Base-by-base conservation (phyloP, 2,329 filamentous ascomycete genomes). In the Xylariomycetidae sp. region DNA sequence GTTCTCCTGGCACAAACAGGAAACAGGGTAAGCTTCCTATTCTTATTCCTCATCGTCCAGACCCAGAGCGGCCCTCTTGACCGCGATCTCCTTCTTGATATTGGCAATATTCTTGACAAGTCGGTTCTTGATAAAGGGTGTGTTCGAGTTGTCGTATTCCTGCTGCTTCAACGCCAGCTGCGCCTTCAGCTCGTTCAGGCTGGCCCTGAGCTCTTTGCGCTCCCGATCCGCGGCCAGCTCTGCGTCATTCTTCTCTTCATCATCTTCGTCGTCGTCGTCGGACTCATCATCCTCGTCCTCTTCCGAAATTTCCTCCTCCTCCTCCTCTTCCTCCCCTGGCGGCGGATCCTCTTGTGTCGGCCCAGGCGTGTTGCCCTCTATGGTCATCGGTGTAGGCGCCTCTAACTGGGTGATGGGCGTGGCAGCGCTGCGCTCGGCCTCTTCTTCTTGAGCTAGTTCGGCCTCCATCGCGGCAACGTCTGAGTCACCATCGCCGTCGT, bases 181-280 rank as follows among this genome's bases (percentile, higher is more conserved):
- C 50, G 66, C 45, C 14, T 50, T 30, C 6, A 51, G 48, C 10
- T 54, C 71, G 53, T 73, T 64, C 37, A 78, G 62, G 32, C 70
- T 64, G 30, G 64, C 60, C 32, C 77, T 70, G 42, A 77, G 73
- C 45, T 72, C 71, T 45, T 70, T 67, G 41, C 75, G 67, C 40
- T 73, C 72, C 42, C 73, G 67, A 41, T 70, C 62, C 41, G 74
- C 66, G 29, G 67, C 66, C 26, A 67, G 63, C 38, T 71, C 62
- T 31, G 76, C 74, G 16, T 74, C 71, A 34, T 77, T n/a, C 26
- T 67, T 63, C 38, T 71, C 62, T 31, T 77, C 74, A 16, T 74
- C 71, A 34, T 77, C 74, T 11, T 70, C 59, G 27, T 74, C 71
- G 3, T 73, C 70, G 20, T 70, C 69, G 25, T 70, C 70, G n/a